Conservation (phyloP, 2,329 filamentous ascomycete species). For the Helicocarpus griseus region DNA sequence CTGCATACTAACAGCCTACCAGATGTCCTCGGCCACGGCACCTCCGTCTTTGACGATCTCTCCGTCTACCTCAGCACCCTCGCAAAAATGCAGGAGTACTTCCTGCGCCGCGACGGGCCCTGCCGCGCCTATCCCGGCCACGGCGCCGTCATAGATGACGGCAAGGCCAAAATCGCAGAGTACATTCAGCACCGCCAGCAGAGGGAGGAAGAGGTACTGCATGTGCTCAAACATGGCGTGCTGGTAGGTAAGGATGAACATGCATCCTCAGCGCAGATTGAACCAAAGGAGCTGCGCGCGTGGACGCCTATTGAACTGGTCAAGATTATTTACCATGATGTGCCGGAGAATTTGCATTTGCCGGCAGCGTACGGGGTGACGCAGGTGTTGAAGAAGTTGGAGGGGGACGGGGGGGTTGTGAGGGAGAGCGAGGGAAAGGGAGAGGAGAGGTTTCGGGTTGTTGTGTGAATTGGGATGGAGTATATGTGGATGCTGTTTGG, state of each 20-base stretch:
- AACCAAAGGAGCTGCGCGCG: constrained; percentile 13
- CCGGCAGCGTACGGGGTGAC: constrained; percentile 67
- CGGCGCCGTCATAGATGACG: constrained; percentile 66
- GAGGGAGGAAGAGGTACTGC: constrained; percentile 68
- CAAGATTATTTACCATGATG: constrained; percentile 70
- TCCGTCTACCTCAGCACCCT: constrained; percentile 59
- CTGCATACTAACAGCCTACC: neutral
- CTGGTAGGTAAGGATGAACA: constrained; percentile 18
- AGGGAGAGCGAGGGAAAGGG: neutral
- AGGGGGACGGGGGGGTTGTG: constrained; percentile 58
- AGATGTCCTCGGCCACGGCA: constrained; percentile 75
- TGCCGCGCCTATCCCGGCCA: constrained; percentile 81
- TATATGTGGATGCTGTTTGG: neutral
- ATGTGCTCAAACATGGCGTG: constrained; percentile 45
- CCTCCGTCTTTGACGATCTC: constrained; percentile 74
- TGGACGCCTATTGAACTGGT: constrained; percentile 76
- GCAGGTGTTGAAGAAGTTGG: constrained; percentile 71
- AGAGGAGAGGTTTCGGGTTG: neutral
- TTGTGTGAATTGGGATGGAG: neutral
- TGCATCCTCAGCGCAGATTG: constrained; percentile 9
- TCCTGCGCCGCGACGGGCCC: too few species aligned
- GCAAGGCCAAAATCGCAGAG: constrained; percentile 60
- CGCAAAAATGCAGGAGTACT: constrained; percentile 55
- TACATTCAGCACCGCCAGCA: constrained; percentile 75
- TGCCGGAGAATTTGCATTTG: constrained; percentile 63